phyloP scores from a whole-genome alignment of 108 stramenopile species.

The Skeletonema potamos region DNA sequence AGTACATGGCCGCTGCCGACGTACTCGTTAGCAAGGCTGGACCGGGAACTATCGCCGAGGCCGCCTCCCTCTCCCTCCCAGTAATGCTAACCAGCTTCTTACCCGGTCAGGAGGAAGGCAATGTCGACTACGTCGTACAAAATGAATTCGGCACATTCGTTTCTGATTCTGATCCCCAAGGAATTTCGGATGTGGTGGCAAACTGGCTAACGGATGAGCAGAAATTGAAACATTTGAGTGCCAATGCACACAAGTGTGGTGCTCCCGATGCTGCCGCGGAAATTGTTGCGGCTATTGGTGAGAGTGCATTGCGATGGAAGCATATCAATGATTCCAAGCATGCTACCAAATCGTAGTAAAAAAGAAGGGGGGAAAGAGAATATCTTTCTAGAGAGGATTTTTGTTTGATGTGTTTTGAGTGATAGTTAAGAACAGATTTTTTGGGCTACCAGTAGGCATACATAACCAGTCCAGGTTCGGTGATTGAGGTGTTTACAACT shows the following conservation, averaged over 20 bases:
- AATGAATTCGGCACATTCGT: constrained; percentile 76
- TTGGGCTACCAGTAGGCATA: neutral
- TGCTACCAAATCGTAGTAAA: neutral
- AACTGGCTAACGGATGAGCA: constrained; percentile 66
- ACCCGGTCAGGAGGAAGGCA: constrained; percentile 90
- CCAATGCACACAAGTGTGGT: constrained; percentile 63
- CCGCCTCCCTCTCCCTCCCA: constrained; percentile 91
- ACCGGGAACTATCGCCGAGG: constrained; percentile 98
- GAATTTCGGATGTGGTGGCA: constrained; percentile 73
- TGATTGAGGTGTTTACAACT: neutral
- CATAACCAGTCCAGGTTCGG: neutral
- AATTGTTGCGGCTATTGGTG: constrained; percentile 79
- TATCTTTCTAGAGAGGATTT: neutral
- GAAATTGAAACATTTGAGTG: constrained; percentile 59
- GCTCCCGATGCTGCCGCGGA: constrained; percentile 79
- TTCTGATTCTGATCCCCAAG: constrained; percentile 69
- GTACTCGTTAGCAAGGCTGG: constrained; percentile 95
- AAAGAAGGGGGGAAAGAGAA: neutral
- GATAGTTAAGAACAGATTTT: neutral
- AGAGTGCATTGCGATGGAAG: constrained; percentile 60
- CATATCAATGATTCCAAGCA: constrained; percentile 22
- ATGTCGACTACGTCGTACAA: constrained; percentile 84
- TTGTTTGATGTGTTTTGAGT: neutral
- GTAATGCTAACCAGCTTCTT: constrained; percentile 91
- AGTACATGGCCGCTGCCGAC: constrained; percentile 97